These are phyloP conservation scores for Patellifolia procumbens DNA, from an alignment of 179 eudicot species.

Conservation along the genomic window DNA sequence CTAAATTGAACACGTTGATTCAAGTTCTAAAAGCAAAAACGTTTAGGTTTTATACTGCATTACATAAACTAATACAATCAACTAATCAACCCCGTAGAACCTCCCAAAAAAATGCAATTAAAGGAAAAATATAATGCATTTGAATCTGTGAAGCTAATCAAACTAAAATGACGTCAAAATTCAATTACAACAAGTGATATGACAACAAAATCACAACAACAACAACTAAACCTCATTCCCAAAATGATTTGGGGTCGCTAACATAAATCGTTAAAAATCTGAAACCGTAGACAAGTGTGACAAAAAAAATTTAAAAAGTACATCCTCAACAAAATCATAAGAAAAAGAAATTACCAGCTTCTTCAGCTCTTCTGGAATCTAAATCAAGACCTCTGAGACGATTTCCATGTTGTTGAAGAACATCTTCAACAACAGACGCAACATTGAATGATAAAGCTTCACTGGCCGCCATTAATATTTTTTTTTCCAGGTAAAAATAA, in stretches of 20 bases:
- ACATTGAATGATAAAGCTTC: slow-evolving; percentile 63
- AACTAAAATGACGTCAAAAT: not conserved
- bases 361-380: slow-evolving; percentile 84
- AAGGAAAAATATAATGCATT: not conserved
- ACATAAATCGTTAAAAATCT: too few species aligned
- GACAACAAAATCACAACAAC: too few species aligned
- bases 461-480: slow-evolving; percentile 43
- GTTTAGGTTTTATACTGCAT: too few species aligned
- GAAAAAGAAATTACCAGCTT: slow-evolving; percentile 56
- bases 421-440: slow-evolving; percentile 78
- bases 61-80: too few species aligned
- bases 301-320: not conserved
- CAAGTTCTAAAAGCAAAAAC: not conserved
- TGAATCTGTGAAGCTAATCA: not conserved
- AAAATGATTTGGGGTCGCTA: too few species aligned
- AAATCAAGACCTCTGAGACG: slow-evolving; percentile 71
- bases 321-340: not conserved
- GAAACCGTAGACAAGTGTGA: not conserved
- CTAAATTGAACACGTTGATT: not conserved
- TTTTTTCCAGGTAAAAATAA: not conserved
- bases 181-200: too few species aligned
- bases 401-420: slow-evolving; percentile 78
- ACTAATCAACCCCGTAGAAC: too few species aligned
- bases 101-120: not conserved
- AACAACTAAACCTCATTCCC: too few species aligned